These are phyloP conservation scores for Chlamydomonas sp. DNA, from an alignment of 139 green algal species.

Conservation along the genomic window DNA sequence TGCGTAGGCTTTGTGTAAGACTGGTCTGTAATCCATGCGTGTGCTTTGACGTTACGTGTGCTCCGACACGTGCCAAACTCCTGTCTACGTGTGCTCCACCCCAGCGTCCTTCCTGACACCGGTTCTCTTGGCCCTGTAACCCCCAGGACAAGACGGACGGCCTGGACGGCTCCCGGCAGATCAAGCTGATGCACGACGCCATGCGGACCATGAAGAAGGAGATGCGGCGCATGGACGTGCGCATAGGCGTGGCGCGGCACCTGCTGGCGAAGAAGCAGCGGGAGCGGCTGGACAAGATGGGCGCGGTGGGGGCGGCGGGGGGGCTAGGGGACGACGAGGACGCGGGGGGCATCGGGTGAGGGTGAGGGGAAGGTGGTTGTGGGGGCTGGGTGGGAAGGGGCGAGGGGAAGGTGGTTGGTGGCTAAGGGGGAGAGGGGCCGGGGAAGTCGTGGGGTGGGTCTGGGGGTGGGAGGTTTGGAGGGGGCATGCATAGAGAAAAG, in stretches of 20 bases:
- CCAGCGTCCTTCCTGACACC: neutral
- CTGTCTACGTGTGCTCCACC: neutral
- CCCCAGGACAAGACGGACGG: constrained; percentile 35
- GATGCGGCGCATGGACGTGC: constrained; percentile 52
- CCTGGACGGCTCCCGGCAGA: constrained; percentile 42
- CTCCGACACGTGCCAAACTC: neutral
- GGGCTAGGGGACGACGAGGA: constrained; percentile 14
- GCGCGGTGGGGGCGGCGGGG: neutral
- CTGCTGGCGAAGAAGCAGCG: constrained; percentile 30
- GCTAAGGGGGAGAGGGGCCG: too few species aligned
- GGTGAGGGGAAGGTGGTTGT: neutral
- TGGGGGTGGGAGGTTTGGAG: too few species aligned
- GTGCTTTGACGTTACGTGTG: too few species aligned
- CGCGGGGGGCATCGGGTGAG: neutral
- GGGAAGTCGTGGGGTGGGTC: too few species aligned
- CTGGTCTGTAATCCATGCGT: too few species aligned
- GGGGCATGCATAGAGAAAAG: too few species aligned
- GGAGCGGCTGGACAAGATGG: neutral
- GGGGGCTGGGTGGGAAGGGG: too few species aligned
- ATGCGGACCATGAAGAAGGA: constrained; percentile 43
- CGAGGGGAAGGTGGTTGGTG: too few species aligned
- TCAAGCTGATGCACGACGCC: constrained; percentile 60
- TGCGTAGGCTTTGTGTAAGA: too few species aligned
- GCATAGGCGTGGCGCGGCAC: constrained; percentile 48
- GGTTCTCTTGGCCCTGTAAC: too few species aligned